Conservation (phyloP, 1,284 basidiomycete species). For the Pholiota adiposa region DNA sequence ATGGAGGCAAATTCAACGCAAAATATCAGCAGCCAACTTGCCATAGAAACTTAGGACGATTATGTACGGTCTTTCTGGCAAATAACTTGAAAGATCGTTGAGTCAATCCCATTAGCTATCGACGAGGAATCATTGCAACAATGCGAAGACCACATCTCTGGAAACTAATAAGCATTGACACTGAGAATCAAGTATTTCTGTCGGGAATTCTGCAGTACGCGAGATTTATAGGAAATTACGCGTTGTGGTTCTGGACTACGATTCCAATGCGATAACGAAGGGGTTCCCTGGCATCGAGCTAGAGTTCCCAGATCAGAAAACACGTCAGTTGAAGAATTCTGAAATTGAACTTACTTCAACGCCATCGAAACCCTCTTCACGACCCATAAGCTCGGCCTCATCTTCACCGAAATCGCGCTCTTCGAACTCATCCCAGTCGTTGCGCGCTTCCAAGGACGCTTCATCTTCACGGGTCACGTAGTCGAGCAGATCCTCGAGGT, state of each 20-base stretch:
- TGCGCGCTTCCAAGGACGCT: not conserved
- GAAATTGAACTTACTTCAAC: not conserved
- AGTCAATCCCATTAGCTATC: too few species aligned
- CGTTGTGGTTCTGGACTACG: not conserved
- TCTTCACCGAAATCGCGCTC: not conserved
- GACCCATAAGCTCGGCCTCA: not conserved
- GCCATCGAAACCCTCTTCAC: not conserved
- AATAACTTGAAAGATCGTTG: too few species aligned
- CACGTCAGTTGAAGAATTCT: not conserved
- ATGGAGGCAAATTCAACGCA: too few species aligned
- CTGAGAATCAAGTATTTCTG: not conserved
- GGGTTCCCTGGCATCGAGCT: constrained; percentile 9
- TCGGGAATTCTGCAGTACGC: not conserved
- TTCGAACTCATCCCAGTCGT: not conserved
- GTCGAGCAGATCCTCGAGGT: not conserved
- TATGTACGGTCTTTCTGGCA: too few species aligned
- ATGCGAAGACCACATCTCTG: too few species aligned
- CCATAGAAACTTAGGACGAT: too few species aligned
- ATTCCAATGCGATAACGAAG: constrained; percentile 7
- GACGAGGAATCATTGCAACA: too few species aligned
- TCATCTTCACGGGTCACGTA: constrained; percentile 2
- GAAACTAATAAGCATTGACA: too few species aligned
- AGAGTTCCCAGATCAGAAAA: not conserved
- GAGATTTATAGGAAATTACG: not conserved
- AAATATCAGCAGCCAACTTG: too few species aligned